Conservation (phyloP, 78 protist genomes). For the slime mould (Dictyostelium discoideum) region DNA sequence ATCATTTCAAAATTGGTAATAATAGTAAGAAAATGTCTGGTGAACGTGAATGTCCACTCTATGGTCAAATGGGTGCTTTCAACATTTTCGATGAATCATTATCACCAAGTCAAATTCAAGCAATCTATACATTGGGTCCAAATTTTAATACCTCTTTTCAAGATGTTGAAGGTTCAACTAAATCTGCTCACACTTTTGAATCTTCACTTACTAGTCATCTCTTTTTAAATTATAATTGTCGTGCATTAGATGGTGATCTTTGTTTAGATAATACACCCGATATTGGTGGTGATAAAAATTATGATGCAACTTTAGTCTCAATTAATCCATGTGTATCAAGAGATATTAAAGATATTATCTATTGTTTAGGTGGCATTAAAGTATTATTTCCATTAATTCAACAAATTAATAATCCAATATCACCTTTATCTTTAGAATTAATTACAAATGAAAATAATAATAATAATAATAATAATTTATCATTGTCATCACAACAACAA, state of each 20-base stretch:
- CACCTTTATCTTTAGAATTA: background rate
- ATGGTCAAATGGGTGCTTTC: constrained; percentile 78
- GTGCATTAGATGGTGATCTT: constrained; percentile 73
- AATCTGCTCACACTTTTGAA: constrained; percentile 27
- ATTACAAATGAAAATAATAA: background rate
- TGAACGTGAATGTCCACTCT: constrained; percentile 44
- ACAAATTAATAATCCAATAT: constrained; percentile 25
- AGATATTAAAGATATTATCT: constrained; percentile 74
- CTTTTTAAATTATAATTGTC: constrained; percentile 69
- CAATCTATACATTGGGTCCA: constrained; percentile 57
- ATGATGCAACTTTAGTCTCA: constrained; percentile 53
- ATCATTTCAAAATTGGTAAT: constrained; percentile 63
- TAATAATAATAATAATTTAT: background rate
- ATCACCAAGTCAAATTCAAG: constrained; percentile 37
- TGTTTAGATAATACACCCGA: constrained; percentile 66
- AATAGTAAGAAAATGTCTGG: background rate
- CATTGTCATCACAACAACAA: background rate
- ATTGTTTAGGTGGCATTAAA: constrained; percentile 76
- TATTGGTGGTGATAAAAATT: constrained; percentile 60
- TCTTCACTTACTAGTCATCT: constrained; percentile 27
- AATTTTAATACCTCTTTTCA: constrained; percentile 52
- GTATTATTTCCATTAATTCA: constrained; percentile 58
- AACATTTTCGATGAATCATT: constrained; percentile 74
- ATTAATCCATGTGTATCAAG: constrained; percentile 69
- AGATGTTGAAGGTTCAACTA: constrained; percentile 44